Evolutionary conservation across 2,329 filamentous ascomycete genomes (phyloP).

Genomic region (Fusarium sulawesiense): DNA sequence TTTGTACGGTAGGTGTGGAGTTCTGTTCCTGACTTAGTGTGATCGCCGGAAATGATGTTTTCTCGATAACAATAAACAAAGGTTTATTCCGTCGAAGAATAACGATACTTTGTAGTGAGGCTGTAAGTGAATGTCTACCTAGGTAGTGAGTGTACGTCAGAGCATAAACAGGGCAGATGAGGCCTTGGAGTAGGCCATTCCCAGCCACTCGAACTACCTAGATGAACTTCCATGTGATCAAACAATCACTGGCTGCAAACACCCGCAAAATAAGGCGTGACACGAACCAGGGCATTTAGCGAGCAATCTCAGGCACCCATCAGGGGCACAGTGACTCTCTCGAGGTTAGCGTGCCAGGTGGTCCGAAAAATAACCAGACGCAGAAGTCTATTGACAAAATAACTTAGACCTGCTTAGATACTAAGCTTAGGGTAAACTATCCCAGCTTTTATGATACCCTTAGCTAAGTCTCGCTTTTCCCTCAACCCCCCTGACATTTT

Average conservation of each 20-base stretch:
- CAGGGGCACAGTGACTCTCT: slow-evolving; percentile 12
- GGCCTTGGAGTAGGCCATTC: slow-evolving; percentile 18
- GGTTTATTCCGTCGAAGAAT: neutral
- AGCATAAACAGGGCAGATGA: slow-evolving; percentile 20
- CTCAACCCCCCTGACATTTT: no score
- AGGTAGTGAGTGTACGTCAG: neutral
- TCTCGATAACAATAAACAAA: slow-evolving; percentile 16
- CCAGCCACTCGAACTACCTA: slow-evolving; percentile 14
- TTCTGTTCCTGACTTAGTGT: slow-evolving; percentile 37
- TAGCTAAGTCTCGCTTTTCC: no score
- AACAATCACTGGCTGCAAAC: slow-evolving; percentile 17
- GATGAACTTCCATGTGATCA: slow-evolving; percentile 29
- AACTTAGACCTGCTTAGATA: no score
- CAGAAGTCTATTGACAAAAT: no score
- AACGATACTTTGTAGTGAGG: neutral
- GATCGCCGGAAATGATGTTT: slow-evolving; percentile 7
- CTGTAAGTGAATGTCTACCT: slow-evolving; percentile 1
- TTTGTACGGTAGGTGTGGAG: slow-evolving; percentile 30
- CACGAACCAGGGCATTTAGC: slow-evolving; percentile 26
- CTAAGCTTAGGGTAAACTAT: no score
- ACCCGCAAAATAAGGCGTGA: slow-evolving; percentile 17
- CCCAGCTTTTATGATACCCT: no score
- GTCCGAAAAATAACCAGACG: no score
- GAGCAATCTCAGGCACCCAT: slow-evolving; percentile 17
- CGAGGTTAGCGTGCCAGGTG: slow-evolving; percentile 7